Evolutionary conservation across 192 early-diverging fungal genomes (phyloP), one percentile per base, ranked within the genome.

Genomic region (Coemansia sp.): DNA sequence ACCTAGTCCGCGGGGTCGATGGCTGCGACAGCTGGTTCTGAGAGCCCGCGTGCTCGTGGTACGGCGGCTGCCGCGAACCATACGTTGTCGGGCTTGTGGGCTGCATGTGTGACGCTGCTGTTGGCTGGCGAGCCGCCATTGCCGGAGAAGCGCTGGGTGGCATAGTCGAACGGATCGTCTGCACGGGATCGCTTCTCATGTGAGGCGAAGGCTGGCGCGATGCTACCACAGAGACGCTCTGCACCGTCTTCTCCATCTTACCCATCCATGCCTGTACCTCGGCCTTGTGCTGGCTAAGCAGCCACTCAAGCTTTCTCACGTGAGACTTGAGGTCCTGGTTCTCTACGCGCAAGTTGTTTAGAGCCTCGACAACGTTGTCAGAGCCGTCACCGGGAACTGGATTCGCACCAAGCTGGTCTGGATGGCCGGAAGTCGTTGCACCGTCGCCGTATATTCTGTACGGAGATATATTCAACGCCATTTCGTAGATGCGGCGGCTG

Each of bases 201-300:
- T 52, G 49, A 8, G 62, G 62, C 22, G 62, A 54, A 41, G 55
- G 23, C 55, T 36, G 55, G 10, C 34, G 32, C 34, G 29, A 46
- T 33, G 55, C 55, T 36, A 32, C 29, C 3, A 19, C 17, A 14
- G 66, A 60, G 14, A 33, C 23, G 23, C 32, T 42, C 13, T 53
- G 76, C 23, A 79, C 33, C 32, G 53, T 61, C 40, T 48, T 67
- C 41, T 81, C 78, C 11, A 81, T 49, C 59, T 63, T 67, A 43
- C 62, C 14, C 78, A 81, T 81, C 78, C 78, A 81, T 7, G 55
- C 42, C 34, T 62, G 72, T 19, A 75, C 56, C 41, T 81, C 78
- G 22, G 62, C 50, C 61, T 63, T 62, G 55, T 81, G 69, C 66
- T 81, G 73, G 35, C 45, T 67, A 46, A 81, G 60, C 7, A 55